These are phyloP conservation scores for Oxytropis ochrocephala DNA, from an alignment of 306 rosid species.

Conservation along the genomic window DNA sequence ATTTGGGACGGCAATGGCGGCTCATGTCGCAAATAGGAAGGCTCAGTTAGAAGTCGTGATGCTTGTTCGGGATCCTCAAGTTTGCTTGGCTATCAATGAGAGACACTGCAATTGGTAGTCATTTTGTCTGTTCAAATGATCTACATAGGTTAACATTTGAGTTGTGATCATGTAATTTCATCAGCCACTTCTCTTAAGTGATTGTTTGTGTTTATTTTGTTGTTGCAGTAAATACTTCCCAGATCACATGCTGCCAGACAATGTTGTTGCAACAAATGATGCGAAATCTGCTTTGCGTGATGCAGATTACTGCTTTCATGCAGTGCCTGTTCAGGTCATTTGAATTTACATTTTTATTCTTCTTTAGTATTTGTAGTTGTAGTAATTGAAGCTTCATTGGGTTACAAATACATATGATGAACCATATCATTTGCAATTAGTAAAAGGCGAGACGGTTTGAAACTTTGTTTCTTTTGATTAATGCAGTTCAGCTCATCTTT, in stretches of 20 bases:
- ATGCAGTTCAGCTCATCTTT: constrained; percentile 80
- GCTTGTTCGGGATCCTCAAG: constrained; percentile 80
- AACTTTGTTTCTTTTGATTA: constrained; percentile 16
- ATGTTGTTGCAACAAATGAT: constrained; percentile 80
- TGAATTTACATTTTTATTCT: background rate
- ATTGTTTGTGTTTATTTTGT: background rate
- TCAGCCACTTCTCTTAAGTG: background rate
- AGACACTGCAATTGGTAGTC: constrained; percentile 56
- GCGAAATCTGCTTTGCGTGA: constrained; percentile 64
- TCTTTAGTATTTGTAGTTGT: background rate
- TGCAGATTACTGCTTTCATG: constrained; percentile 87
- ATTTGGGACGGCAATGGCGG: constrained; percentile 96
- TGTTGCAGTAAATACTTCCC: constrained; percentile 79
- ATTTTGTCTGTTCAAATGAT: background rate
- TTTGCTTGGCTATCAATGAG: constrained; percentile 70
- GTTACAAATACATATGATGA: background rate
- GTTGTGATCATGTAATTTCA: background rate
- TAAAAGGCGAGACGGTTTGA: constrained; percentile 5
- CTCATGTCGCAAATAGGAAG: constrained; percentile 80
- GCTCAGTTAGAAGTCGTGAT: constrained; percentile 69
- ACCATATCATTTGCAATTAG: background rate
- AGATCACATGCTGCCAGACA: constrained; percentile 59
- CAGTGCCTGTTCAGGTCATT: constrained; percentile 92
- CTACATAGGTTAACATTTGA: background rate
- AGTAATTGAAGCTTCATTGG: background rate